Base-by-base conservation (phyloP, 306 rosid species). In the Coriaria nepalensis region DNA sequence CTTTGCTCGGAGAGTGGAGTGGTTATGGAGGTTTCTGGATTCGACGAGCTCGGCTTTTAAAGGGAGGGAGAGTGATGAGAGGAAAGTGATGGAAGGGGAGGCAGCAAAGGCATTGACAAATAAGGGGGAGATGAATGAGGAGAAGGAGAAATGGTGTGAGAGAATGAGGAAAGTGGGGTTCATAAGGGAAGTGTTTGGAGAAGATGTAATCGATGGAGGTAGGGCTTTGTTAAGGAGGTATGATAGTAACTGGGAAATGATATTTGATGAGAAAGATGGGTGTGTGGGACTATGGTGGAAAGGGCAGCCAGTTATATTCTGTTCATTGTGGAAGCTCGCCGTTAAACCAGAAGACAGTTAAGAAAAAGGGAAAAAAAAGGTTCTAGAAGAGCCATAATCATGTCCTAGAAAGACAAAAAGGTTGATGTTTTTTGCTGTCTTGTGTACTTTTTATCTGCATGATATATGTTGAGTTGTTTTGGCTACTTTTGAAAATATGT, bases 51-150 rank as follows among this genome's bases (percentile, higher is more conserved):
- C 66, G 0, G 90, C 95, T 0, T 88, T 83, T 75, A 83, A 83
- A 64, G 82, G 86, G 0, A 64, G 84, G 1, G 96, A 83, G 63
- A 78, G 82, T 8, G 82, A 78, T 0, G 93, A 83, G 46, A 76
- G 96, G 68, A 76, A 76, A 12, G 45, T 88, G 76, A 83, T 88
- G 93, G 96, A 88, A 64, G 93, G 86, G 4, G 95, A 88, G 68
- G 95, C 95, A 0, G 88, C 96, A 3, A 83, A 70, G 56, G 88
- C 71, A 6, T 43, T 88, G 81, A 74, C 66, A 4, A 76, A 70
- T 61, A 48, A 45, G 35, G 51, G 82, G 0, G 90, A 76, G 72
- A 83, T 78, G 95, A 81, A 84, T 45, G 95, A 81, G 59, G 78
- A 73, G 53, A 80, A 65, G 60, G 95, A 77, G 46, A 78, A 78